Evolutionary conservation across 2,329 filamentous ascomycete genomes (phyloP).

Genomic region (Sarocladium brachiariae): DNA sequence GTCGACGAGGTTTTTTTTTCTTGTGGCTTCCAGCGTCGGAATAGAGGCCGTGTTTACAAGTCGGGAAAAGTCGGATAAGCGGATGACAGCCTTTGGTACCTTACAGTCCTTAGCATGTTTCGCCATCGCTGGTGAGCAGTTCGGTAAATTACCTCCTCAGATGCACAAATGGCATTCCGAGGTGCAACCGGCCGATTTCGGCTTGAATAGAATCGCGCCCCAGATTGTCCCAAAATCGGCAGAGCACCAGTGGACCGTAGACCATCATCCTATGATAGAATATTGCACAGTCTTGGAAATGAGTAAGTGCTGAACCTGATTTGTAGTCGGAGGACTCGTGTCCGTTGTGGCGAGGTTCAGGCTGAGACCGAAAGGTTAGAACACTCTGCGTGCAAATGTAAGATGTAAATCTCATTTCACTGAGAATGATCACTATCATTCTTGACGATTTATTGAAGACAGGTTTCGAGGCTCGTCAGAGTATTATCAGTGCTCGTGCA

Average conservation of each 20-base stretch:
- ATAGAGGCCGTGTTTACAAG: not conserved
- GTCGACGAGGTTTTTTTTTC: not conserved
- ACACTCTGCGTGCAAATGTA: not conserved
- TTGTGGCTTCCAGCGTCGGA: not conserved
- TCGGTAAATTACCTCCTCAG: slow-evolving; percentile 4
- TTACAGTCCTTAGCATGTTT: not conserved
- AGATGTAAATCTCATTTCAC: too few relatives aligned
- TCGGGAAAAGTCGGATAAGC: not conserved
- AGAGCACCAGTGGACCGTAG: not conserved
- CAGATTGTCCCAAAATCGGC: too few relatives aligned
- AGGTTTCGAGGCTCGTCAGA: too few relatives aligned
- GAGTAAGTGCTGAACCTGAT: not conserved
- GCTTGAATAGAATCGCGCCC: not conserved
- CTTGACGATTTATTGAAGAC: too few relatives aligned
- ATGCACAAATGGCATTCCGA: not conserved
- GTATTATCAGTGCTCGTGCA: too few relatives aligned
- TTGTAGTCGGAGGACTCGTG: not conserved
- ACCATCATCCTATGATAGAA: not conserved
- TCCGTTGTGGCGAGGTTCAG: not conserved
- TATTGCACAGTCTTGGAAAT: not conserved
- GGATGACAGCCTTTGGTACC: not conserved
- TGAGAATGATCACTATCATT: too few relatives aligned
- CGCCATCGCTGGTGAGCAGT: not conserved
- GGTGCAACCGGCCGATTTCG: slow-evolving; percentile 3
- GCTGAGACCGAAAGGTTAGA: not conserved